A percentile compares a stretch with the other conserved stretches of the same genome.
phyloP scores from a whole-genome alignment of 176 grass and related monocot species.

The Guadua angustifolia region DNA sequence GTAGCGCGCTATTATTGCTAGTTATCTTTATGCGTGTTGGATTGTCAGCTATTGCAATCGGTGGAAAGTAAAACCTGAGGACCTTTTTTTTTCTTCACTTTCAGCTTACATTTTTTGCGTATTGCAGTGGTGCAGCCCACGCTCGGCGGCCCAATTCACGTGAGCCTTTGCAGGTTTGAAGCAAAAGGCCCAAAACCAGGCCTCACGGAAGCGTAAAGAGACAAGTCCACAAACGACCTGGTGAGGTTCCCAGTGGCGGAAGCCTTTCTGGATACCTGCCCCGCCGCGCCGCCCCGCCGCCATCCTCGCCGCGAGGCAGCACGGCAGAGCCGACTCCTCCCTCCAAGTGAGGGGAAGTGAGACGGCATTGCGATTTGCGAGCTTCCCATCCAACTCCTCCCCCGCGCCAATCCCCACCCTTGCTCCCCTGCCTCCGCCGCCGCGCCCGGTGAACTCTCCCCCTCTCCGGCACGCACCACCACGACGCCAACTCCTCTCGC shows the following conservation, averaged over 20 bases:
- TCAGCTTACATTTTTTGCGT: background rate
- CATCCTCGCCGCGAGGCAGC: background rate
- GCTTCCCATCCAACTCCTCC: background rate
- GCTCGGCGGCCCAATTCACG: too few species aligned
- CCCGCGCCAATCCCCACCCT: background rate
- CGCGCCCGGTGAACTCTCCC: background rate
- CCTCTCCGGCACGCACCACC: background rate
- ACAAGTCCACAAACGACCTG: too few species aligned
- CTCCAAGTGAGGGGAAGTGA: background rate
- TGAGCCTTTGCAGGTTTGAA: too few species aligned
- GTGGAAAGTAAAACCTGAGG: background rate
- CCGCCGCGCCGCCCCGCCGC: background rate
- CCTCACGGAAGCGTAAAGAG: too few species aligned
- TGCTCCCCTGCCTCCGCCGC: background rate
- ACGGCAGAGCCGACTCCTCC: background rate
- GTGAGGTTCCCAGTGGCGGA: too few species aligned
- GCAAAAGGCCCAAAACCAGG: too few species aligned
- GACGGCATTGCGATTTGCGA: too few species aligned
- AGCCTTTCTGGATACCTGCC: background rate
- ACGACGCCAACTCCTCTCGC: background rate
- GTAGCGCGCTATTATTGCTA: too few species aligned
- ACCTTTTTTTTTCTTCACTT: background rate
- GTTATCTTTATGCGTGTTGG: background rate
- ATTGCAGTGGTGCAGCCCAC: background rate
- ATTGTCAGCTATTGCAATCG: background rate